Conservation (phyloP, 305 asterid genomes). For the Solanum aculeatissimum region DNA sequence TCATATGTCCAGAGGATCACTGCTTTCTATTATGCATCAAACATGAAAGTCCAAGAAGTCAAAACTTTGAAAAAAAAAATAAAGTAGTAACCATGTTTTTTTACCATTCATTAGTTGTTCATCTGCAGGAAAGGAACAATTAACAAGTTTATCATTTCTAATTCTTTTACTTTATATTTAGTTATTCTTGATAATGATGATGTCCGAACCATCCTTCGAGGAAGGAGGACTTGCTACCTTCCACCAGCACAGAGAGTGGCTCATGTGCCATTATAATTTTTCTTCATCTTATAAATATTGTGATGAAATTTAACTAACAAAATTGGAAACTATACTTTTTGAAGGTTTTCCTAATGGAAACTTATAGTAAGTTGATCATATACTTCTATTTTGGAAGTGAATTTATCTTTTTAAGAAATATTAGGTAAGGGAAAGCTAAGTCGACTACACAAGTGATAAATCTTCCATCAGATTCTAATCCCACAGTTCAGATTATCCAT, state of each 20-base stretch:
- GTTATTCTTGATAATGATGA: background rate
- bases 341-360: background rate
- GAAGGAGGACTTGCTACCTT: background rate
- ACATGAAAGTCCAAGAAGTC: background rate
- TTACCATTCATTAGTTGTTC: background rate
- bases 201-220: background rate
- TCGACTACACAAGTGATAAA: background rate
- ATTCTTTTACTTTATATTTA: background rate
- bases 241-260: background rate
- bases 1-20: slow-evolving; percentile 55
- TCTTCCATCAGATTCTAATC: background rate
- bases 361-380: background rate
- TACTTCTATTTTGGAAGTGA: background rate
- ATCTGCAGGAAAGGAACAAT: background rate
- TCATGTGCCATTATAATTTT: background rate
- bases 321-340: background rate
- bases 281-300: background rate
- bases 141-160: background rate
- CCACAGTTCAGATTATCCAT: background rate
- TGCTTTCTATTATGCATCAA: slow-evolving; percentile 36
- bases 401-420: background rate
- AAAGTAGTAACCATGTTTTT: background rate
- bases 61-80: background rate
- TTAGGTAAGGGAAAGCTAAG: background rate
- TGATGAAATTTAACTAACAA: background rate